These are phyloP conservation scores for Cercophora samala DNA, from an alignment of 495 filamentous ascomycete species.

Conservation along the genomic window DNA sequence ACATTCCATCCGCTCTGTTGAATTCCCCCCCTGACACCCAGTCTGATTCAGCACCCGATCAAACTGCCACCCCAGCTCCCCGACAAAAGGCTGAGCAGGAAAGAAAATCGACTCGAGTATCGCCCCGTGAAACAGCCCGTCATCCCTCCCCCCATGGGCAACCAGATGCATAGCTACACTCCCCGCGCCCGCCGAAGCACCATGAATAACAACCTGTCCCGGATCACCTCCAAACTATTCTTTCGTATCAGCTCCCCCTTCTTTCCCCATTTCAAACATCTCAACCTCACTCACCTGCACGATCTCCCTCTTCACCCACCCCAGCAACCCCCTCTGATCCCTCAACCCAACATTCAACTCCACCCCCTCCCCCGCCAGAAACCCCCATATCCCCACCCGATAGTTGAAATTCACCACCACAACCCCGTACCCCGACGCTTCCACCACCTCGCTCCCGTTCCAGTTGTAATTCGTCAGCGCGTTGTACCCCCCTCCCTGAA, in stretches of 20 bases:
- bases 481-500: conserved; percentile 72
- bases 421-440: conserved; percentile 56
- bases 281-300: conserved; percentile 41
- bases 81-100: conserved; percentile 39
- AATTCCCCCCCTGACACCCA: conserved; percentile 24
- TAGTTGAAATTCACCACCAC: conserved; percentile 73
- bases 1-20: conserved; percentile 41
- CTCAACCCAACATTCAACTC: conserved; percentile 67
- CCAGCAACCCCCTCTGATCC: conserved; percentile 63
- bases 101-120: conserved; percentile 46
- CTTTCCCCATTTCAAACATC: background rate
- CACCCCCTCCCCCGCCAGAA: conserved; percentile 62
- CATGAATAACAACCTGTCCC: conserved; percentile 65
- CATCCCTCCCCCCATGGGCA: conserved; percentile 49
- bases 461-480: conserved; percentile 61
- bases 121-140: conserved; percentile 40
- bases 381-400: conserved; percentile 71
- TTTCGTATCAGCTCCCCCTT: conserved; percentile 1
- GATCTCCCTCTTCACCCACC: conserved; percentile 69
- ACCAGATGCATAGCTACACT: conserved; percentile 64
- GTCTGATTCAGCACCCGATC: conserved; percentile 30
- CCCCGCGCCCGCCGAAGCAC: conserved; percentile 67
- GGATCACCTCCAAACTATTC: conserved; percentile 72
- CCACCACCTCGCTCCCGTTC: conserved; percentile 60
- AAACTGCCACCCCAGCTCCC: conserved; percentile 47